Percentiles rank a stretch among this genome's conserved stretches.
Conservation (phyloP, 768 basidiomycete species). For the Suillus subalutaceus region DNA sequence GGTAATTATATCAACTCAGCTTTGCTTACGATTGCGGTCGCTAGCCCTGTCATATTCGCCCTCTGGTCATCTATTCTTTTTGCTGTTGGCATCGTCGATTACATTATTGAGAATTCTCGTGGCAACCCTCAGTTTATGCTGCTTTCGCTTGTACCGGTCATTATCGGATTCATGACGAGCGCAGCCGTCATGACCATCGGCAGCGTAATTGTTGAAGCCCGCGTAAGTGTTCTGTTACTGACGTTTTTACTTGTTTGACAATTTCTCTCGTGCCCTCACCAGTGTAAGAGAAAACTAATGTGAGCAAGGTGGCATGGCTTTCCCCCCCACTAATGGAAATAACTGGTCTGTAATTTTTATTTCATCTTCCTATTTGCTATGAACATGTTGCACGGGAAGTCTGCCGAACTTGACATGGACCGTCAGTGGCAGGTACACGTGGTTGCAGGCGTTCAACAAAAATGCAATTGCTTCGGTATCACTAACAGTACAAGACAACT, state of each 20-base stretch:
- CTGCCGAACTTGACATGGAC: neutral
- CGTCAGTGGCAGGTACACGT: too few species aligned
- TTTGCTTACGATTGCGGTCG: neutral
- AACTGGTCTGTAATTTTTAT: neutral
- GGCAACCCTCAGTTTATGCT: neutral
- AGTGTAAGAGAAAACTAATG: neutral
- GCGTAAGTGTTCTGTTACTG: neutral
- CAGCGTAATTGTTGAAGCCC: neutral
- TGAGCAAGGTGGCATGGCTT: neutral
- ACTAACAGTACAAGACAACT: too few species aligned
- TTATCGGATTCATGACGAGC: neutral
- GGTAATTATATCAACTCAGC: neutral
- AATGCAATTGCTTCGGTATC: too few species aligned
- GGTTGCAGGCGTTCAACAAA: too few species aligned
- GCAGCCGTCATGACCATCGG: neutral
- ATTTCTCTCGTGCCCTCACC: neutral
- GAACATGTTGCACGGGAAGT: neutral
- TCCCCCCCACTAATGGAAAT: neutral
- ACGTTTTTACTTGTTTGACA: neutral
- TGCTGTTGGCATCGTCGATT: neutral
- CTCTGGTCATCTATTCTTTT: constrained; percentile 6
- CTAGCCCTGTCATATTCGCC: constrained; percentile 1
- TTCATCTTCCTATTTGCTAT: neutral
- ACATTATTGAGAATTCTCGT: neutral
- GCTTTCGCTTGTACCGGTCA: constrained; percentile 1